Percentiles rank a stretch among this genome's conserved stretches.
Evolutionary conservation across 768 basidiomycete species (phyloP).

Genomic region (Agaricus subrufescens): DNA sequence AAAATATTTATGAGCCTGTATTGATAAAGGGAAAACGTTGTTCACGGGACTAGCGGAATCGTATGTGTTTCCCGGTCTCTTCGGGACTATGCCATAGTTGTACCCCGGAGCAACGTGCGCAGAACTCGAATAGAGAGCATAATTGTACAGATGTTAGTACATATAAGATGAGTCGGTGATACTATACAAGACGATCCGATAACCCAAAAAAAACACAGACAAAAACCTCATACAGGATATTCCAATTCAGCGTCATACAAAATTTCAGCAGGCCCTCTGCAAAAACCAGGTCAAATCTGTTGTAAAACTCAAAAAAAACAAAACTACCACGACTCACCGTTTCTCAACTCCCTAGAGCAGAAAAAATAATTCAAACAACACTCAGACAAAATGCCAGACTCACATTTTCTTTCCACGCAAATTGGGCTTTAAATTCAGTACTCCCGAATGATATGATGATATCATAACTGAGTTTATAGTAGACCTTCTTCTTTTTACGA

Average conservation of each 20-base stretch:
- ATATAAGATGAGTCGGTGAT: too few species aligned
- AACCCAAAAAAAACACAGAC: neutral
- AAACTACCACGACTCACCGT: constrained; percentile 6
- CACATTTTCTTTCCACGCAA: constrained; percentile 39
- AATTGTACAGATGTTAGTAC: too few species aligned
- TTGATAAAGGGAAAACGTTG: too few species aligned
- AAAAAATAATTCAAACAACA: neutral
- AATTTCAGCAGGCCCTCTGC: constrained; percentile 15
- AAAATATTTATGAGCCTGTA: too few species aligned
- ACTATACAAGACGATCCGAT: too few species aligned
- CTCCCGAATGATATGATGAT: constrained; percentile 39
- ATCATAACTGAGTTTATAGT: constrained; percentile 26
- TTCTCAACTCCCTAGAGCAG: constrained; percentile 16
- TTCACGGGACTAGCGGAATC: too few species aligned
- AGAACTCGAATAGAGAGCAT: too few species aligned
- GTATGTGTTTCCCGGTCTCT: too few species aligned
- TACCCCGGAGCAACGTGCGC: too few species aligned
- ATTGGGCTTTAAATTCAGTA: constrained; percentile 43
- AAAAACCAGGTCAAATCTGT: neutral
- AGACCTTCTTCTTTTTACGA: constrained; percentile 2
- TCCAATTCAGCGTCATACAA: constrained; percentile 12
- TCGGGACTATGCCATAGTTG: too few species aligned
- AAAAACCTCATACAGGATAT: neutral
- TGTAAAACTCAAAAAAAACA: neutral
- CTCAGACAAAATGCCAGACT: neutral